These are phyloP conservation scores for Glarea lozoyensis DNA, from an alignment of 495 filamentous ascomycete species.

Conservation along the genomic window DNA sequence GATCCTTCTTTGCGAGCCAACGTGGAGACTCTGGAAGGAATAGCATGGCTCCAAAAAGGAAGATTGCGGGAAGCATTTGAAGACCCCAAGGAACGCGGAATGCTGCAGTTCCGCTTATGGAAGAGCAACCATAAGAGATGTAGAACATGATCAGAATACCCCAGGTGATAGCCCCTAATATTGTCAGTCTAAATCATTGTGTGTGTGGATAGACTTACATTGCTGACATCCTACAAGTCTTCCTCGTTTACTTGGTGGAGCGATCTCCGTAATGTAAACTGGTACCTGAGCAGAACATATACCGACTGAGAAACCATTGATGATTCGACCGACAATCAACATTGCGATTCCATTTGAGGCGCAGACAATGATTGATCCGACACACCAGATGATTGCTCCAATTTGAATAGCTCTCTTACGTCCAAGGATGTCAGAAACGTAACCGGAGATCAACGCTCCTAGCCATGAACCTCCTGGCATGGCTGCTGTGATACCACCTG, in stretches of 20 bases:
- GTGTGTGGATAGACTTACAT: slow-evolving; percentile 22
- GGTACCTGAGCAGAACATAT: slow-evolving; percentile 75
- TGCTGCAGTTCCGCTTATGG: slow-evolving; percentile 46
- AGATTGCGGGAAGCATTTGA: slow-evolving; percentile 61
- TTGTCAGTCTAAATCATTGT: background rate
- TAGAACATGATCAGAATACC: slow-evolving; percentile 78
- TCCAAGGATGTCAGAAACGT: slow-evolving; percentile 56
- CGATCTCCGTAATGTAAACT: slow-evolving; percentile 68
- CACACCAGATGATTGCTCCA: slow-evolving; percentile 51
- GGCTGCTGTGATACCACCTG: slow-evolving; percentile 55
- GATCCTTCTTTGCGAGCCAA: slow-evolving; percentile 66
- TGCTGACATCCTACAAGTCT: slow-evolving; percentile 64
- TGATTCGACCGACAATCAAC: slow-evolving; percentile 64
- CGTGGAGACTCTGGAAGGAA: slow-evolving; percentile 69
- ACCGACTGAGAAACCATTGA: slow-evolving; percentile 70
- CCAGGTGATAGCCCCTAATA: slow-evolving; percentile 61
- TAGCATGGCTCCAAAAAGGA: slow-evolving; percentile 53
- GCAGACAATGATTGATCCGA: slow-evolving; percentile 60
- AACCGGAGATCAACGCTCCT: slow-evolving; percentile 60
- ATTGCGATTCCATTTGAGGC: slow-evolving; percentile 66
- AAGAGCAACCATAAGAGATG: slow-evolving; percentile 69
- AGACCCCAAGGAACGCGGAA: slow-evolving; percentile 73
- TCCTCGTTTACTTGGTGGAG: slow-evolving; percentile 60
- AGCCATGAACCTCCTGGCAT: slow-evolving; percentile 73
- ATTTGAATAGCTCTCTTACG: slow-evolving; percentile 59